These are phyloP conservation scores for Candida coquimbonensis DNA, from an alignment of 805 yeast species.

Conservation along the genomic window DNA sequence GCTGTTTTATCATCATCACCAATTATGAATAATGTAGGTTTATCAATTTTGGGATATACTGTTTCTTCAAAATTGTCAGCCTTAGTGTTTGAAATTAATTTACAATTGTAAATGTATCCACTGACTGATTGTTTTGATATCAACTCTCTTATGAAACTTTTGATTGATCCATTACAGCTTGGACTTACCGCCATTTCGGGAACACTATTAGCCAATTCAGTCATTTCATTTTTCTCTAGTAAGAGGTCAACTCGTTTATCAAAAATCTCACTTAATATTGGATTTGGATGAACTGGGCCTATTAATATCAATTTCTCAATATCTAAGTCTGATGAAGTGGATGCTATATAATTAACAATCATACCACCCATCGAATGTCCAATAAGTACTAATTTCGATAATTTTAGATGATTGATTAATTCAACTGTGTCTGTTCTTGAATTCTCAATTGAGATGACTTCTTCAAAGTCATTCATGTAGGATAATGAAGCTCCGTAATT, in stretches of 20 bases:
- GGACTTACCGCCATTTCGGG: conserved; percentile 2
- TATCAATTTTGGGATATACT: neutral
- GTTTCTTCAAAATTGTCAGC: neutral
- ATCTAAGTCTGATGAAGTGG: neutral
- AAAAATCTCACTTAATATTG: neutral
- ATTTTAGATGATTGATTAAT: neutral
- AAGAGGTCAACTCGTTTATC: neutral
- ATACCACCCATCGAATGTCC: conserved; percentile 8
- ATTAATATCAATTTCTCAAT: neutral
- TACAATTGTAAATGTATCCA: conserved; percentile 5
- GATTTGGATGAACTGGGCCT: neutral
- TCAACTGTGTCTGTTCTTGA: neutral
- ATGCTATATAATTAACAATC: conserved; percentile 1
- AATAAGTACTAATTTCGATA: neutral
- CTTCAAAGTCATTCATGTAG: neutral
- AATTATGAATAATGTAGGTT: conserved; percentile 1
- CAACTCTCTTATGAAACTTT: conserved; percentile 2
- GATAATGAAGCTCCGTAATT: conserved; percentile 4
- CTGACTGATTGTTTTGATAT: conserved; percentile 1
- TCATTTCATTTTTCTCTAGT: neutral
- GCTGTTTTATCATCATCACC: conserved; percentile 6
- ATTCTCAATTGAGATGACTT: neutral
- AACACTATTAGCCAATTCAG: neutral
- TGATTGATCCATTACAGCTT: neutral
- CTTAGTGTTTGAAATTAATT: neutral